These are phyloP conservation scores for Verticillium klebahnii DNA, from an alignment of 2,329 filamentous ascomycete genomes.

Conservation along the genomic window DNA sequence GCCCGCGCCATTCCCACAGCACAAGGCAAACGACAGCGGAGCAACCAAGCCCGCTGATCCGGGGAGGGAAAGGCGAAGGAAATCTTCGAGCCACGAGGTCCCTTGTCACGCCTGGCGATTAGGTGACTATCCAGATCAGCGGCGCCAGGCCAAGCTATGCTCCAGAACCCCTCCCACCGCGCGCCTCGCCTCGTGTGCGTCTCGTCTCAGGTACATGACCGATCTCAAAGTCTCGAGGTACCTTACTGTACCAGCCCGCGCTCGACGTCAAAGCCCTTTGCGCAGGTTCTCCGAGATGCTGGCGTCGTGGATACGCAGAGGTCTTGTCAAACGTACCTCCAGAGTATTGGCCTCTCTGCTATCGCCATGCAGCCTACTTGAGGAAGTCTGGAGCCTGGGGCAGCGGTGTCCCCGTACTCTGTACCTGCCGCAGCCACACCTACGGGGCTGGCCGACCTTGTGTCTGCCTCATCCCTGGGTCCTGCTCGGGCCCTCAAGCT, in stretches of 20 bases:
- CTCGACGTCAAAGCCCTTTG: no score
- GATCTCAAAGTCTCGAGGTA: background rate
- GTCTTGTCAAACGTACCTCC: no score
- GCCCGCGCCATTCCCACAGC: slow-evolving; percentile 2
- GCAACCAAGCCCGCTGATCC: slow-evolving; percentile 12
- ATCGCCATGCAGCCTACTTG: background rate
- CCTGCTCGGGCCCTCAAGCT: background rate
- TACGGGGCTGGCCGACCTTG: background rate
- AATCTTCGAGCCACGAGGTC: background rate
- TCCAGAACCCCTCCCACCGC: background rate
- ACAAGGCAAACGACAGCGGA: slow-evolving; percentile 6
- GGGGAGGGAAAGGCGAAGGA: slow-evolving; percentile 5
- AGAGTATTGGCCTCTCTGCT: background rate
- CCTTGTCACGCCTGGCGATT: background rate
- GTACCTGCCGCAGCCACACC: background rate
- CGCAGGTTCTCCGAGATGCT: no score
- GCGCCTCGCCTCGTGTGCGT: background rate
- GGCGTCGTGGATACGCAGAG: no score
- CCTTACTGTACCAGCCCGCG: background rate
- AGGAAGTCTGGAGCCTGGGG: background rate
- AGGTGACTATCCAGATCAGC: background rate
- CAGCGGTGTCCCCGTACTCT: background rate
- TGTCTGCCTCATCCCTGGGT: background rate
- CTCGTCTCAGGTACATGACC: background rate
- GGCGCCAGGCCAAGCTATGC: background rate